Conservation (phyloP, 1,139 yeast genomes). For the Diutina catenulata region DNA sequence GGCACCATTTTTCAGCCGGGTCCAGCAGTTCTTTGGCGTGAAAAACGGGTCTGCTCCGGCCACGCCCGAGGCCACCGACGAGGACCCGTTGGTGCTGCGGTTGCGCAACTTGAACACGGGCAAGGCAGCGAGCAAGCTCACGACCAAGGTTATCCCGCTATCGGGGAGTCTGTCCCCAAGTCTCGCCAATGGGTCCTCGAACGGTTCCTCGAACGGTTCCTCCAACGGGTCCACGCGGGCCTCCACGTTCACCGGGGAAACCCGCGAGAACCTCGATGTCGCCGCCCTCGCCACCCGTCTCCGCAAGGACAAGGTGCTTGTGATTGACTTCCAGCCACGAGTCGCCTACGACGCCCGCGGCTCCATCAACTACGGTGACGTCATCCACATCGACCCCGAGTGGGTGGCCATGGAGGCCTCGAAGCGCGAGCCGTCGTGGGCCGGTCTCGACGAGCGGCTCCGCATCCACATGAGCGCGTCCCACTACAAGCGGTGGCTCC, state of each 20-base stretch:
- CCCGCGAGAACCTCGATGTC: conserved; percentile 18
- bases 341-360: conserved; percentile 43
- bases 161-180: neutral
- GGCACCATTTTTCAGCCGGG: conserved; percentile 6
- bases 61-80: conserved; percentile 4
- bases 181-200: conserved; percentile 9
- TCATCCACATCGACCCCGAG: conserved; percentile 66
- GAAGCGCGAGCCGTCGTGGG: conserved; percentile 31
- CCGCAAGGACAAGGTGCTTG: conserved; percentile 23
- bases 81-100: conserved; percentile 16
- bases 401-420: conserved; percentile 19
- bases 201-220: too few species aligned
- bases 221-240: too few species aligned
- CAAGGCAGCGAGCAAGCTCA: conserved; percentile 12
- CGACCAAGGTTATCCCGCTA: conserved; percentile 2
- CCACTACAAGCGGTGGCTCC: conserved; percentile 40
- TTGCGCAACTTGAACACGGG: too few species aligned
- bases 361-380: conserved; percentile 44
- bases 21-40: neutral
- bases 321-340: conserved; percentile 54
- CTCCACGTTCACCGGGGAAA: too few species aligned
- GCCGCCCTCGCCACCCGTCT: conserved; percentile 13
- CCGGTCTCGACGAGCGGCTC: conserved; percentile 48
- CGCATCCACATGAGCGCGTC: conserved; percentile 39
- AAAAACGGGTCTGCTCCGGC: neutral